Evolutionary conservation across 202 grass and related monocot genomes (phyloP).

Genomic region (Panicum hallii): DNA sequence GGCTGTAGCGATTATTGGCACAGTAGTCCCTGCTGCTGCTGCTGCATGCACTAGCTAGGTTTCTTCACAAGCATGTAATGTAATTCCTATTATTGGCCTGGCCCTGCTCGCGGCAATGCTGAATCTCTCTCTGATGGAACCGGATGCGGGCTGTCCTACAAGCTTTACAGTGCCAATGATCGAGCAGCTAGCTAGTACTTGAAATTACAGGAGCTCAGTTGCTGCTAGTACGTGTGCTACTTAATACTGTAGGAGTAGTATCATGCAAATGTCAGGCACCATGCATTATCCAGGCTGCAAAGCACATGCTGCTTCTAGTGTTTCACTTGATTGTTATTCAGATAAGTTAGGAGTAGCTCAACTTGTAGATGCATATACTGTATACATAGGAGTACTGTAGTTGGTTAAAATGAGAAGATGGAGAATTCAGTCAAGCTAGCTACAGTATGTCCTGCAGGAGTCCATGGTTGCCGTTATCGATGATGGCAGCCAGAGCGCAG

Average conservation of each 20-base stretch:
- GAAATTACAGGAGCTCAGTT: not conserved
- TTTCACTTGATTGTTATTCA: not conserved
- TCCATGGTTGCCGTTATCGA: not conserved
- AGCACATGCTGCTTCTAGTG: not conserved
- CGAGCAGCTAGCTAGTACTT: too few relatives aligned
- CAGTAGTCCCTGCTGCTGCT: not conserved
- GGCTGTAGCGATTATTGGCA: constrained; percentile 45
- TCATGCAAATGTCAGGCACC: not conserved
- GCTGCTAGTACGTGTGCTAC: not conserved
- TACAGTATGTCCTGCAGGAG: too few relatives aligned
- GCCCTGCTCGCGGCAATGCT: too few relatives aligned
- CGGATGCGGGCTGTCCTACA: too few relatives aligned
- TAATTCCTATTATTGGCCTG: constrained; percentile 33
- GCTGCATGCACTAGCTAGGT: not conserved
- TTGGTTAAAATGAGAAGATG: too few relatives aligned
- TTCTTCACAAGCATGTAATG: not conserved
- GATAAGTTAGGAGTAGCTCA: too few relatives aligned
- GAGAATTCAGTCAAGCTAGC: too few relatives aligned
- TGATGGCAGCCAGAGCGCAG: not conserved
- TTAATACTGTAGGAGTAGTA: not conserved
- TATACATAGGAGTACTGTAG: too few relatives aligned
- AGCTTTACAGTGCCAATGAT: not conserved
- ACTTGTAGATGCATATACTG: too few relatives aligned
- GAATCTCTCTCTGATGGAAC: too few relatives aligned
- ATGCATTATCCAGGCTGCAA: not conserved